Evolutionary conservation across 2,329 filamentous ascomycete genomes (phyloP), one percentile per base, ranked within the genome.

Genomic region (Ascochyta pisi): DNA sequence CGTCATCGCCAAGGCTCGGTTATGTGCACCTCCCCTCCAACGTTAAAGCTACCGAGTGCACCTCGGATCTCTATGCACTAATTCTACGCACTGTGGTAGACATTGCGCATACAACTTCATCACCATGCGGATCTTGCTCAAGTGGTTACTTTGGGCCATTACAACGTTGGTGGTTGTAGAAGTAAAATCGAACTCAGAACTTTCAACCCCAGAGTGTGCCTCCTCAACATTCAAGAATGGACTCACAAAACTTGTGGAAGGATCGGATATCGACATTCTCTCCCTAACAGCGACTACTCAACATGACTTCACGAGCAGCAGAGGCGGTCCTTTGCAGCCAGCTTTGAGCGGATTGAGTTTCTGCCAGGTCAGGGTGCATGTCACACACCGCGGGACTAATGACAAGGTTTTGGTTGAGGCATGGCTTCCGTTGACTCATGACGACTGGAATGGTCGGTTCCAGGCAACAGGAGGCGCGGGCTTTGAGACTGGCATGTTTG

Each of bases 401-500:
- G 70, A 73, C 53, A 59, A 63, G 3, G 66, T 72, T 3, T 40
- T 66, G 3, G 57, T 71, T 9, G 63, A 69, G 48, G 54, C 59
- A n/a, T 74, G 72, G 73, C 64, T 76, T 9, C 73, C 73, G 4
- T 34, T 66, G 8, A 53, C 49, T 2, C 33, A 31, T 3, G 55
- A 68, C 0, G 57, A 62, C 5, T 75, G 71, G 73, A 76, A 75
- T 35, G 67, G 65, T 9, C 66, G 73, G 2, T 67, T 73, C 8
- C 68, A 73, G 50, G 70, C 67, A 7, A 67, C 66, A 3, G 73
- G 73, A 26, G 73, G 73, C 13, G 67, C 54, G 6, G 73, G 67
- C 1, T 71, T 59, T 40, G 60, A 62, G 3, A 72, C 68, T 1
- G 73, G 72, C 8, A 58, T 71, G 57, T 66, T 69, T 44, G 66